These are phyloP conservation scores for Aspergillus brunneoviolaceus DNA, from an alignment of 2,329 filamentous ascomycete species.

Conservation along the genomic window DNA sequence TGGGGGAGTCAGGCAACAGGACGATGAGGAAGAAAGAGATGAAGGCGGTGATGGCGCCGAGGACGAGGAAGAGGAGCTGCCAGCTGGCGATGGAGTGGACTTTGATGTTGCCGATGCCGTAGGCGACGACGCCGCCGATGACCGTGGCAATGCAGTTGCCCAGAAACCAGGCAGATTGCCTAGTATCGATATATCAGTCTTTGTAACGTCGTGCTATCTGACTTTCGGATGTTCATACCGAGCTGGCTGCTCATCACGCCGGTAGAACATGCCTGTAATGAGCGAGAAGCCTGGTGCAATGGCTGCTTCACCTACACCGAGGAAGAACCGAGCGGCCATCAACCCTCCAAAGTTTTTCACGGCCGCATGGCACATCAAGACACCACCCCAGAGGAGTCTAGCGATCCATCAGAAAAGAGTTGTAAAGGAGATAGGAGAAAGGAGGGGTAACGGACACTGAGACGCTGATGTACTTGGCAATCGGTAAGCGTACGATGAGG, in stretches of 20 bases:
- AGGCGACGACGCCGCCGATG: conserved; percentile 32
- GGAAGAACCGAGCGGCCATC: conserved; percentile 43
- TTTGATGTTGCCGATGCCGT: conserved; percentile 28
- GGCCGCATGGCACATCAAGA: conserved; percentile 35
- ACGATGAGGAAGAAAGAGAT: conserved; percentile 20
- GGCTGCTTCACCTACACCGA: conserved; percentile 31
- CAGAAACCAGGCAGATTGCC: conserved; percentile 37
- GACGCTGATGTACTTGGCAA: conserved; percentile 30
- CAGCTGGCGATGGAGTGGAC: conserved; percentile 22
- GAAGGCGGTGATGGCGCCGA: conserved; percentile 30
- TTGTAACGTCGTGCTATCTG: neutral
- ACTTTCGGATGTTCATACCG: conserved; percentile 8
- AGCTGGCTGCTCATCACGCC: conserved; percentile 33
- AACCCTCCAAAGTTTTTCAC: conserved; percentile 31
- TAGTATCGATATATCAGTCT: neutral
- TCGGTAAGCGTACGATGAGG: conserved; percentile 35
- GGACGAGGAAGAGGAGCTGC: conserved; percentile 33
- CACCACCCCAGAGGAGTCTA: conserved; percentile 33
- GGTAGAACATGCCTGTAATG: conserved; percentile 40
- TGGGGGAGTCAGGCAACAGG: conserved; percentile 31
- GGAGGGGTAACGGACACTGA: conserved; percentile 27
- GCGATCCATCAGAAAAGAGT: conserved; percentile 25
- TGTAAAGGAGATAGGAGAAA: neutral
- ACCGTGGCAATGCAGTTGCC: conserved; percentile 35
- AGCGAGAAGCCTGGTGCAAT: conserved; percentile 37